phyloP scores from a whole-genome alignment of 2,329 filamentous ascomycete genomes.

The Aspergillus oerlinghausenensis region DNA sequence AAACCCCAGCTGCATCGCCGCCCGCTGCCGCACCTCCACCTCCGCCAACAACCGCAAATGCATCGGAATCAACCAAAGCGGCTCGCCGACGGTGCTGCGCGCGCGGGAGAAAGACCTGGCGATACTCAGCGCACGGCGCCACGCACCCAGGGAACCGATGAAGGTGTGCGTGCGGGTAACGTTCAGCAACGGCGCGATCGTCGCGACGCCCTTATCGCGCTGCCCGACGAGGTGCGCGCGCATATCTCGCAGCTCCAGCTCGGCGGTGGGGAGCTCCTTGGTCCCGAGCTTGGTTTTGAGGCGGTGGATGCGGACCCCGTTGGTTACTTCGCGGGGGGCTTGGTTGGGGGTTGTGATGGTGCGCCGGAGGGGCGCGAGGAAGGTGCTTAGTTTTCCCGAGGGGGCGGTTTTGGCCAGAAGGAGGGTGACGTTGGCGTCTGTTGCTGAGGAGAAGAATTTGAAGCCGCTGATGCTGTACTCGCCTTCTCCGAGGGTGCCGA shows the following conservation, averaged over 20 bases:
- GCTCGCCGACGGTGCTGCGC: slow-evolving; percentile 33
- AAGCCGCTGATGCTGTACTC: slow-evolving; percentile 55
- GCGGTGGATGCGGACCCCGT: slow-evolving; percentile 62
- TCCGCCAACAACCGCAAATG: slow-evolving; percentile 38
- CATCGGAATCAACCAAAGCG: slow-evolving; percentile 37
- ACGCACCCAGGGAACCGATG: slow-evolving; percentile 32
- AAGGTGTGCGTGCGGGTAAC: slow-evolving; percentile 52
- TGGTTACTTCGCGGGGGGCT: slow-evolving; percentile 44
- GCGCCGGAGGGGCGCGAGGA: slow-evolving; percentile 60
- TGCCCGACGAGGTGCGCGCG: slow-evolving; percentile 63
- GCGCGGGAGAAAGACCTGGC: slow-evolving; percentile 39
- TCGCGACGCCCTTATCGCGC: slow-evolving; percentile 62
- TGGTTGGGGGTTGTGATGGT: slow-evolving; percentile 15
- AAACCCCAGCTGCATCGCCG: slow-evolving; percentile 33
- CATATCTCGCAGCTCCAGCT: slow-evolving; percentile 62
- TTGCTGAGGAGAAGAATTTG: slow-evolving; percentile 68
- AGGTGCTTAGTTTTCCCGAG: slow-evolving; percentile 54
- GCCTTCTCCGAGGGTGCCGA: slow-evolving; percentile 18
- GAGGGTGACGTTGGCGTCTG: slow-evolving; percentile 60
- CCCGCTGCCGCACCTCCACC: slow-evolving; percentile 36
- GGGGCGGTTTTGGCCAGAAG: slow-evolving; percentile 56
- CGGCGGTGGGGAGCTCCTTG: slow-evolving; percentile 64
- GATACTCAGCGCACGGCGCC: slow-evolving; percentile 39
- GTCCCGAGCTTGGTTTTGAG: slow-evolving; percentile 72
- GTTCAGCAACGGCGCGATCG: slow-evolving; percentile 65